Evolutionary conservation across 306 rosid species (phyloP).

Genomic region (Prosopis cineraria): DNA sequence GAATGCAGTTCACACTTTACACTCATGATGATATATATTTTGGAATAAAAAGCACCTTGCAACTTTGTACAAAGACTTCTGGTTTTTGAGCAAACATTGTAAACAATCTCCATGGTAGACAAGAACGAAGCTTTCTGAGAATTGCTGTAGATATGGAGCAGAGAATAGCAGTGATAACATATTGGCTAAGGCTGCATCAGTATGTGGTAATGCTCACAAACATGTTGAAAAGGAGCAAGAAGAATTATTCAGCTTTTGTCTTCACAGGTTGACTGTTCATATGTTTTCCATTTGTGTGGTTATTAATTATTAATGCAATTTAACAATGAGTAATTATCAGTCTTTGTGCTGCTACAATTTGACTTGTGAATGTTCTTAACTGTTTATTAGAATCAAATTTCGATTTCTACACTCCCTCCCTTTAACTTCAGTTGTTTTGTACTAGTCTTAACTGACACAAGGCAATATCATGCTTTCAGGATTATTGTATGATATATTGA

Average conservation of each 20-base stretch:
- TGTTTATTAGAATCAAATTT: too few relatives aligned
- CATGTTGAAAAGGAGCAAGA: constrained; percentile 98
- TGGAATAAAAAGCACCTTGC: constrained; percentile 18
- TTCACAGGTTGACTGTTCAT: constrained; percentile 69
- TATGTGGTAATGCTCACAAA: constrained; percentile 92
- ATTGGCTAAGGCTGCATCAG: constrained; percentile 91
- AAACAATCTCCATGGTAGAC: constrained; percentile 54
- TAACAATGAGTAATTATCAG: too few relatives aligned
- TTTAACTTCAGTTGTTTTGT: too few relatives aligned
- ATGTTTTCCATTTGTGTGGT: constrained; percentile 22
- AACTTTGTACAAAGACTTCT: constrained; percentile 23
- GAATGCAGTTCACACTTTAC: constrained; percentile 28
- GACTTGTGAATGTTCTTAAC: too few relatives aligned
- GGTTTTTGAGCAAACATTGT: constrained; percentile 26
- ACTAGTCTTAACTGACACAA: too few relatives aligned
- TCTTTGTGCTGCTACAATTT: too few relatives aligned
- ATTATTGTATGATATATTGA: too few relatives aligned
- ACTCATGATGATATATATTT: background rate
- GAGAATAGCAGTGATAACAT: constrained; percentile 73
- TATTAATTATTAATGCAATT: constrained; percentile 31
- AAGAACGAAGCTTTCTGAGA: constrained; percentile 97
- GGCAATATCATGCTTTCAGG: too few relatives aligned
- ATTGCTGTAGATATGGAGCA: constrained; percentile 95
- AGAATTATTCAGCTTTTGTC: constrained; percentile 73
- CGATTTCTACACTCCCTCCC: too few relatives aligned